phyloP scores from a whole-genome alignment of 139 green algal species.

The Closterium sp. region DNA sequence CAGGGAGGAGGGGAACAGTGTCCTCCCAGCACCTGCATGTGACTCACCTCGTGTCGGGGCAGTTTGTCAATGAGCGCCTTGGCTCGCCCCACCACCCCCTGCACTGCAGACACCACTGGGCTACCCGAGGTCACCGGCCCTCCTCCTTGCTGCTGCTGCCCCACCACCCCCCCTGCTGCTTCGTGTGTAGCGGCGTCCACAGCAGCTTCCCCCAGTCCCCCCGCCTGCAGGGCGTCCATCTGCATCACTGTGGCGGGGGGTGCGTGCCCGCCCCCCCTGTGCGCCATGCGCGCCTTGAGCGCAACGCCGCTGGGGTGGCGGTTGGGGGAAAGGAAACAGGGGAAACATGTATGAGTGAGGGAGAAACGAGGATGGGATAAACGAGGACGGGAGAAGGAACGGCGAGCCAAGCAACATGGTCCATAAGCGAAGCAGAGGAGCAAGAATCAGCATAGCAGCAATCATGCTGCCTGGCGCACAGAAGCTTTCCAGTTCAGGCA shows the following conservation, averaged over 20 bases:
- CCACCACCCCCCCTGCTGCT: background rate
- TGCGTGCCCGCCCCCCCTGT: background rate
- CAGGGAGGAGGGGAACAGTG: background rate
- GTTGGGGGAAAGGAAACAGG: background rate
- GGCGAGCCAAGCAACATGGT: too few relatives aligned
- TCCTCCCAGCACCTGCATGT: background rate
- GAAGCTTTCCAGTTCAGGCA: too few relatives aligned
- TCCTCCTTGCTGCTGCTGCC: background rate
- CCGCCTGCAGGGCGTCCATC: background rate
- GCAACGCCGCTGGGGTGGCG: background rate
- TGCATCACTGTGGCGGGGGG: background rate
- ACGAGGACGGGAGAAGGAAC: background rate
- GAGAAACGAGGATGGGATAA: background rate
- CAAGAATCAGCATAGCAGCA: too few relatives aligned
- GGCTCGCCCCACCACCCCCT: background rate
- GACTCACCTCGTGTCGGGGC: conserved; percentile 14
- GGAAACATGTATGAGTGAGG: background rate
- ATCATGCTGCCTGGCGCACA: too few relatives aligned
- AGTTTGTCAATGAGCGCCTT: conserved; percentile 32
- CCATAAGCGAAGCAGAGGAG: background rate
- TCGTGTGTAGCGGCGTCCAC: background rate
- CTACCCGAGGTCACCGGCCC: background rate
- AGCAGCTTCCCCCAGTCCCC: background rate
- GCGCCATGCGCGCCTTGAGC: background rate
- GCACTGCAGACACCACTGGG: background rate